These are phyloP conservation scores for Forsythia suspensa DNA, from an alignment of 257 asterid species.

Conservation along the genomic window DNA sequence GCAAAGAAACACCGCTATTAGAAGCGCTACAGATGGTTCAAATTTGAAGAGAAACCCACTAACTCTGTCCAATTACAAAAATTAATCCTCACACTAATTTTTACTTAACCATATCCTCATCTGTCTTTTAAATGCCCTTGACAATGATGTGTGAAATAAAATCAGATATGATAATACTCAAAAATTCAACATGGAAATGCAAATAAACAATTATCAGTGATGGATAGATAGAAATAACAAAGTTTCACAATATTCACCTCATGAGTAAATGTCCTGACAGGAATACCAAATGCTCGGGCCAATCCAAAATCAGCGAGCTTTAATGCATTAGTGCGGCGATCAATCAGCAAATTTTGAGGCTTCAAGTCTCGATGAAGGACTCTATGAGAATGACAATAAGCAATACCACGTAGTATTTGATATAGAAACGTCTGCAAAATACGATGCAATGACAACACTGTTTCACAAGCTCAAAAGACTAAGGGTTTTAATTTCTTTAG, in stretches of 20 bases:
- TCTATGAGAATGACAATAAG: constrained; percentile 94
- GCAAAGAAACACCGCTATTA: not conserved
- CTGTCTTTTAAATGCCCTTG: not conserved
- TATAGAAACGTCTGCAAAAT: constrained; percentile 66
- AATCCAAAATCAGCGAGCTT: constrained; percentile 98
- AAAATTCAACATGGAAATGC: not conserved
- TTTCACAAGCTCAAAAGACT: constrained; percentile 18
- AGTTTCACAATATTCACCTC: constrained; percentile 50
- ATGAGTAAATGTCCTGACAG: constrained; percentile 92
- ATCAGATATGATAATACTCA: constrained; percentile 8
- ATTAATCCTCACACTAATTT: not conserved
- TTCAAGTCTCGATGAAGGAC: constrained; percentile 94
- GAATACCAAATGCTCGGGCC: constrained; percentile 97
- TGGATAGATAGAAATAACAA: constrained; percentile 4
- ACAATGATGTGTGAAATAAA: constrained; percentile 1
- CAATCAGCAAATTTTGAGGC: constrained; percentile 95
- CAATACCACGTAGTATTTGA: constrained; percentile 89
- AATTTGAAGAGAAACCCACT: too few relatives aligned
- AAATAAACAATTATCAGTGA: not conserved
- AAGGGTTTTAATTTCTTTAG: not conserved
- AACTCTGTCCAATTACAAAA: too few relatives aligned
- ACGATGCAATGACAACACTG: constrained; percentile 22
- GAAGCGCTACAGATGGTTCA: not conserved
- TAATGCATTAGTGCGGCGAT: constrained; percentile 78
- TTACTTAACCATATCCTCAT: not conserved